Evolutionary conservation across 805 yeast genomes (phyloP), one percentile per base, ranked within the genome.

Genomic region (Starmerella etchellsii): DNA sequence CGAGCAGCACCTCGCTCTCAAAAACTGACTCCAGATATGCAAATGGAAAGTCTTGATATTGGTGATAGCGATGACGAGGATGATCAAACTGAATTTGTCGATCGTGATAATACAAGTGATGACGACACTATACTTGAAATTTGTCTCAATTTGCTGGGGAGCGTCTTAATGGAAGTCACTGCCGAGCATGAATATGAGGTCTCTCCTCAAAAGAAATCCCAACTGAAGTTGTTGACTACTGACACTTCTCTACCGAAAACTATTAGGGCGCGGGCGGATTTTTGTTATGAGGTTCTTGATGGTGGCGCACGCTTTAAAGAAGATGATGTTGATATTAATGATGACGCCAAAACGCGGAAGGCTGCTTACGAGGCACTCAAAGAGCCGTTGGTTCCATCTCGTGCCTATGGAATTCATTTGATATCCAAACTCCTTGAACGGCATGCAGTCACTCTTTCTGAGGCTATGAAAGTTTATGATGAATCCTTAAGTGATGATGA

Each of bases 321-420:
- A 5, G 46, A 48, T 20, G 44, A 47, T n/a, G 38, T 39, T 23
- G 49, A 48, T 29, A 38, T 34, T 29, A 28, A 37, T 14, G 38
- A 48, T 31, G 27, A 45, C 3, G 29, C 13, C 6, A 40, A 41
- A n/a, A 44, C 46, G 0, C 60, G 80, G 35, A 68, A 70, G 14
- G 65, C 72, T 25, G 95, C 95, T 0, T 61, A 82, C 28, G 63
- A 70, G 1, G 73, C 76, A 44, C 58, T 91, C 32, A 75, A 74
- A 41, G 95, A 87, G 58, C 81, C 87, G 0, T 61, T 80, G 32
- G 77, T 81, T 3, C 95, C 97, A 0, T 72, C 88, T 2, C 66
- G 85, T 40, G 97, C 94, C 0, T 85, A 81, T 58, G 97, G 97
- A 0, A 61, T 91, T 8, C 72, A 71, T 47, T 58, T 76, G 20